Evolutionary conservation across 73 alveolate genomes (phyloP).

Genomic region (Symbiodinium natans): DNA sequence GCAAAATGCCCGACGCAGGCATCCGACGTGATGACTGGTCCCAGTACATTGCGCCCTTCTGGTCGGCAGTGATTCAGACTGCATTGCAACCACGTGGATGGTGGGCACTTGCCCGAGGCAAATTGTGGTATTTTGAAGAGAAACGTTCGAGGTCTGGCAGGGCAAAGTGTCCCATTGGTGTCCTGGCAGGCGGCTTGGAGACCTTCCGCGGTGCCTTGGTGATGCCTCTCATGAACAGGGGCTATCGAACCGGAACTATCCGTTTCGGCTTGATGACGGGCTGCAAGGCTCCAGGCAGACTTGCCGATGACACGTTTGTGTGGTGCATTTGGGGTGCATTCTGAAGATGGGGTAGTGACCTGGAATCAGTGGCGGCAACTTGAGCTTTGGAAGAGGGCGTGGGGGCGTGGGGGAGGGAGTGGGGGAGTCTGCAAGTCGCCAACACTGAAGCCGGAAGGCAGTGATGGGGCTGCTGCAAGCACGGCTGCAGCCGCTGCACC

Average conservation of each 20-base stretch:
- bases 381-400: no score
- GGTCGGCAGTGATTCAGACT: constrained; percentile 84
- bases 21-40: constrained; percentile 54
- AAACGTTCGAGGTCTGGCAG: not conserved
- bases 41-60: constrained; percentile 77
- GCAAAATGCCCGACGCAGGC: constrained; percentile 5
- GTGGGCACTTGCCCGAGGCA: constrained; percentile 83
- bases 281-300: constrained; percentile 19
- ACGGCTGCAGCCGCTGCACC: not conserved
- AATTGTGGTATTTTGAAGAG: not conserved
- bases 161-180: not conserved
- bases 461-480: not conserved
- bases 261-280: constrained; percentile 75
- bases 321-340: no score
- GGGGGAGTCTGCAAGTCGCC: no score
- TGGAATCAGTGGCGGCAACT: no score
- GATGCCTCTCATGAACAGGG: constrained; percentile 86
- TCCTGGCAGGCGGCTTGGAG: constrained; percentile 42
- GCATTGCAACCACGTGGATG: constrained; percentile 93
- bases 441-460: no score
- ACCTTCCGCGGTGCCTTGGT: constrained; percentile 93
- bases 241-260: constrained; percentile 74
- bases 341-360: no score
- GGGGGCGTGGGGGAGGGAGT: no score
- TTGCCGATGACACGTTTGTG: no score